These are phyloP conservation scores for Scenedesmus sp. DNA, from an alignment of 163 green algal genomes.

Conservation along the genomic window DNA sequence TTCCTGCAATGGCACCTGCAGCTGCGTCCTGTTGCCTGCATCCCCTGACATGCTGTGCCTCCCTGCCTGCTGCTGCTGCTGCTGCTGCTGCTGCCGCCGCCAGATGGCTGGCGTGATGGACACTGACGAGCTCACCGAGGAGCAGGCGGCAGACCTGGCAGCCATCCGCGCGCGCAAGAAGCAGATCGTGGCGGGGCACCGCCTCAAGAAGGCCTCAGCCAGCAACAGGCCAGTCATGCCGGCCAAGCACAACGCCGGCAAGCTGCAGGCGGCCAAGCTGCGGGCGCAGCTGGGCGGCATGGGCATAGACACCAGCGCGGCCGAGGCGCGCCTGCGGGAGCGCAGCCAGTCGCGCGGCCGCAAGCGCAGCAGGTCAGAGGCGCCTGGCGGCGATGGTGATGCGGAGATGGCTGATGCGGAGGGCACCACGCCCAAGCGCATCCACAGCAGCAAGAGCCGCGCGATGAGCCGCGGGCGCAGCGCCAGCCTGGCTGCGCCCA, in stretches of 20 bases:
- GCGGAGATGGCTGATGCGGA: constrained; percentile 72
- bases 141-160: constrained; percentile 80
- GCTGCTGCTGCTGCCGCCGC: background rate
- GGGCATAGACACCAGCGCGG: constrained; percentile 89
- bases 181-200: constrained; percentile 83
- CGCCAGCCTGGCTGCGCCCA: constrained; percentile 75
- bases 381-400: constrained; percentile 54
- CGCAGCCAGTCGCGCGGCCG: constrained; percentile 84
- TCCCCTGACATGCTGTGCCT: background rate
- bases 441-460: constrained; percentile 90
- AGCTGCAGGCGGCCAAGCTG: constrained; percentile 68
- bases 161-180: constrained; percentile 84
- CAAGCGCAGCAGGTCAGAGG: constrained; percentile 67
- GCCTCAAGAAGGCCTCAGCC: constrained; percentile 85
- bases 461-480: constrained; percentile 90
- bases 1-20: background rate
- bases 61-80: background rate
- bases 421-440: constrained; percentile 73
- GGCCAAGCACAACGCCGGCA: constrained; percentile 67
- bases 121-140: constrained; percentile 79
- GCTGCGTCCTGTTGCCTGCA: background rate
- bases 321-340: constrained; percentile 74
- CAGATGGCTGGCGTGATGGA: constrained; percentile 54
- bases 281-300: constrained; percentile 78
- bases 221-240: constrained; percentile 81